These are phyloP conservation scores for Carallia brachiata DNA, from an alignment of 345 rosid species.

Conservation along the genomic window DNA sequence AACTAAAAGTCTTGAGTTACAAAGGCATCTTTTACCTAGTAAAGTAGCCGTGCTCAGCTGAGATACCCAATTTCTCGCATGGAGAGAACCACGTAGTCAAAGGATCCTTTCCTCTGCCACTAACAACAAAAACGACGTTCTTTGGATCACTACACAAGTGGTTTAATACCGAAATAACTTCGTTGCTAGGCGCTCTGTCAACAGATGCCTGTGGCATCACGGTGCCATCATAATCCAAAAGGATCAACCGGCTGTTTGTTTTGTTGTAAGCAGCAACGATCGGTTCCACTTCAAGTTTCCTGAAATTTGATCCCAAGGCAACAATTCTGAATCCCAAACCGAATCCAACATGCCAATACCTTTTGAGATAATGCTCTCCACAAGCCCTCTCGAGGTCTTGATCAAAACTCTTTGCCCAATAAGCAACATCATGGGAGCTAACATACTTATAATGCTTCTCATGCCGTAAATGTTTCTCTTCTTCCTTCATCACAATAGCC, in stretches of 20 bases:
- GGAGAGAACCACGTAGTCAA: conserved; percentile 69
- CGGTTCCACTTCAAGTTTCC: conserved; percentile 51
- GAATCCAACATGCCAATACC: conserved; percentile 73
- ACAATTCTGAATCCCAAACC: conserved; percentile 69
- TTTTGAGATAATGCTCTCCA: conserved; percentile 59
- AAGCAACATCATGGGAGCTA: conserved; percentile 73
- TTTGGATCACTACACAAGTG: conserved; percentile 64
- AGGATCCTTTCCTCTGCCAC: conserved; percentile 79
- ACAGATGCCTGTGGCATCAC: conserved; percentile 52
- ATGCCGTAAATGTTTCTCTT: conserved; percentile 67
- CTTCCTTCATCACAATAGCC: conserved; percentile 41
- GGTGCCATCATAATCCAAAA: conserved; percentile 88
- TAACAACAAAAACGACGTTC: conserved; percentile 69
- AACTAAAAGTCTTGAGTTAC: neutral
- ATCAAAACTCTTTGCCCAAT: conserved; percentile 75
- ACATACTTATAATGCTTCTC: conserved; percentile 81
- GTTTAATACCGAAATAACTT: conserved; percentile 57
- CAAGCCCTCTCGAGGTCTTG: conserved; percentile 81
- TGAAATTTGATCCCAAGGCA: conserved; percentile 64
- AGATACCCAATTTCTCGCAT: conserved; percentile 62
- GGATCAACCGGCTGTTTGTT: conserved; percentile 56
- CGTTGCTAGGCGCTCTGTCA: conserved; percentile 51
- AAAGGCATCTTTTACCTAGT: conserved; percentile 42
- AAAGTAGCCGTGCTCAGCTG: conserved; percentile 87
- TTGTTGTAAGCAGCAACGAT: conserved; percentile 54